These are phyloP conservation scores for Fusarium ramigenum DNA, from an alignment of 2,329 filamentous ascomycete genomes.

Conservation along the genomic window DNA sequence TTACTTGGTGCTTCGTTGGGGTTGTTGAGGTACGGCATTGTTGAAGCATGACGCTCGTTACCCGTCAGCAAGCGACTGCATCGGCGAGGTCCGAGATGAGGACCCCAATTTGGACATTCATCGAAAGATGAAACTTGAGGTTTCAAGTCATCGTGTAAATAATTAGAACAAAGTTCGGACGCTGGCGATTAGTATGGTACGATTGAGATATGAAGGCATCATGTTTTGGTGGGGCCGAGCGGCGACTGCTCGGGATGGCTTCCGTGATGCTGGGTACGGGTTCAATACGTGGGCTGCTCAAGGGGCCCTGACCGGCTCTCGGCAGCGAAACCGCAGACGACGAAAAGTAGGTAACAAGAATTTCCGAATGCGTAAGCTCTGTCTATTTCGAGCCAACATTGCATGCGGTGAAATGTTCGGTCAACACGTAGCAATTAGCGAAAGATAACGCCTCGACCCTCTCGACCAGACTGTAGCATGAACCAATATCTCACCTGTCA, in stretches of 20 bases:
- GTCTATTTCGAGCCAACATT: fast-evolving
- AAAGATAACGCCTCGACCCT: neutral
- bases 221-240: neutral
- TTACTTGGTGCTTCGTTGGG: slow-evolving; percentile 10
- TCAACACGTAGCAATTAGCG: neutral
- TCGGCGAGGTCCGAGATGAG: neutral
- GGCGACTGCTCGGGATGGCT: neutral
- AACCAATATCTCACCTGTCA: fast-evolving
- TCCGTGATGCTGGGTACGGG: neutral
- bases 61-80: fast-evolving
- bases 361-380: neutral
- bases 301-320: neutral
- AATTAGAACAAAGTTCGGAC: neutral
- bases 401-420: neutral
- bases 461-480: neutral
- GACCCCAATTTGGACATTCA: fast-evolving
- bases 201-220: neutral
- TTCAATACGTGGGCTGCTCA: too few species aligned
- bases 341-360: fast-evolving
- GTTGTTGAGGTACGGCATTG: slow-evolving; percentile 3
- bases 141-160: neutral
- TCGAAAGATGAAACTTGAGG: neutral
- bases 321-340: neutral
- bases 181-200: neutral
- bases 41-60: neutral